Evolutionary conservation across 2,329 filamentous ascomycete species (phyloP).

Genomic region (Talaromyces sp.): DNA sequence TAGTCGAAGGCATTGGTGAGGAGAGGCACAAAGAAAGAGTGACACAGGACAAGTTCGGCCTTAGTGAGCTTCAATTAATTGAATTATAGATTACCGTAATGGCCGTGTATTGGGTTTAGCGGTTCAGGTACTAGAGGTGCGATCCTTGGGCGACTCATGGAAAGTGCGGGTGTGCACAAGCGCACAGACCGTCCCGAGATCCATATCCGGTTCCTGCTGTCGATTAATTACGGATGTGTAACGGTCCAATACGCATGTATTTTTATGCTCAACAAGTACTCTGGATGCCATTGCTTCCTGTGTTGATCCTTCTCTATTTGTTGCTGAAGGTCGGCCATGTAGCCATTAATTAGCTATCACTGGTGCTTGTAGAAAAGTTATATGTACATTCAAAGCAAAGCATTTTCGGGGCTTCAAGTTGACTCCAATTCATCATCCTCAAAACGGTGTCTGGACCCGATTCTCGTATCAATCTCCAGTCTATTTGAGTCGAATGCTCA

Average conservation of each 20-base stretch:
- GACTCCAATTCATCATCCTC: too few relatives aligned
- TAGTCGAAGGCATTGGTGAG: not conserved
- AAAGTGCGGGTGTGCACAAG: not conserved
- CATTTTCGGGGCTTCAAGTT: too few relatives aligned
- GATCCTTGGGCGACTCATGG: not conserved
- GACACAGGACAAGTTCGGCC: not conserved
- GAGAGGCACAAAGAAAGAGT: not conserved
- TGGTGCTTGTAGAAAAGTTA: too few relatives aligned
- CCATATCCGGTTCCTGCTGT: not conserved
- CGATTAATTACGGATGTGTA: slow-evolving; percentile 6
- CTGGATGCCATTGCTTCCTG: too few relatives aligned
- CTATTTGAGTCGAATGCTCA: too few relatives aligned
- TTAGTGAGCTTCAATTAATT: slow-evolving; percentile 2
- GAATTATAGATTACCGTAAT: slow-evolving; percentile 6
- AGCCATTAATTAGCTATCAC: not conserved
- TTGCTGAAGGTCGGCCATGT: too few relatives aligned
- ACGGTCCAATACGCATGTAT: not conserved
- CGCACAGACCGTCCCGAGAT: not conserved
- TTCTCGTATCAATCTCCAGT: too few relatives aligned
- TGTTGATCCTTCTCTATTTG: too few relatives aligned
- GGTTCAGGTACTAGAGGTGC: not conserved
- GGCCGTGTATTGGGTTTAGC: not conserved
- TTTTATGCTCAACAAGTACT: not conserved
- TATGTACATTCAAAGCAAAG: too few relatives aligned
- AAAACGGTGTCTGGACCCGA: too few relatives aligned